These are phyloP conservation scores for Fraxinus sp. DNA, from an alignment of 305 asterid species.

Conservation along the genomic window DNA sequence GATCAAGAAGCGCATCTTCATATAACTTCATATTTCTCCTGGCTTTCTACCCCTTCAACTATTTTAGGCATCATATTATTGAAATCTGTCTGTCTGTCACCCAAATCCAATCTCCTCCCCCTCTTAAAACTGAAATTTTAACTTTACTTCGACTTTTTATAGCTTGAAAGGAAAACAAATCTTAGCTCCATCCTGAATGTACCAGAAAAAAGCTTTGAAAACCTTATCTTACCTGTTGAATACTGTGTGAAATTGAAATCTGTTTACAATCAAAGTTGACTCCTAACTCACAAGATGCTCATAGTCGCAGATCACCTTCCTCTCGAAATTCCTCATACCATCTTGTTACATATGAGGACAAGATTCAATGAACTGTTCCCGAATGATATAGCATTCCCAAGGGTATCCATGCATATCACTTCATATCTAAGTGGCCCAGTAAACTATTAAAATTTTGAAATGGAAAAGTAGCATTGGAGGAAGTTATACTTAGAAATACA, in stretches of 20 bases:
- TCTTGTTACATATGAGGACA: not conserved
- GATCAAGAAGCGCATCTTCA: not conserved
- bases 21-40: not conserved
- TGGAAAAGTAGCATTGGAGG: conserved; percentile 5
- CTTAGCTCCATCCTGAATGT: not conserved
- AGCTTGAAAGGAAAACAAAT: not conserved
- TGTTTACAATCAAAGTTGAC: not conserved
- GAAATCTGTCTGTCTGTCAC: not conserved
- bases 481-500: not conserved
- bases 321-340: not conserved
- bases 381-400: not conserved
- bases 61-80: not conserved
- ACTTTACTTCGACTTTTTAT: not conserved
- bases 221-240: not conserved
- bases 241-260: not conserved
- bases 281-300: not conserved
- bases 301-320: not conserved
- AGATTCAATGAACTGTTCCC: not conserved
- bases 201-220: not conserved
- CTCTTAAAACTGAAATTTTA: not conserved
- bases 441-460: not conserved
- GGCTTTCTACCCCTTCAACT: conserved; percentile 19
- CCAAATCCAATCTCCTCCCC: conserved; percentile 2
- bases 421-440: not conserved
- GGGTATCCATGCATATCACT: not conserved